Percentiles rank a stretch among this genome's conserved stretches.
Evolutionary conservation across 2,329 filamentous ascomycete species (phyloP).

Genomic region (Tolypocladium paradoxum): DNA sequence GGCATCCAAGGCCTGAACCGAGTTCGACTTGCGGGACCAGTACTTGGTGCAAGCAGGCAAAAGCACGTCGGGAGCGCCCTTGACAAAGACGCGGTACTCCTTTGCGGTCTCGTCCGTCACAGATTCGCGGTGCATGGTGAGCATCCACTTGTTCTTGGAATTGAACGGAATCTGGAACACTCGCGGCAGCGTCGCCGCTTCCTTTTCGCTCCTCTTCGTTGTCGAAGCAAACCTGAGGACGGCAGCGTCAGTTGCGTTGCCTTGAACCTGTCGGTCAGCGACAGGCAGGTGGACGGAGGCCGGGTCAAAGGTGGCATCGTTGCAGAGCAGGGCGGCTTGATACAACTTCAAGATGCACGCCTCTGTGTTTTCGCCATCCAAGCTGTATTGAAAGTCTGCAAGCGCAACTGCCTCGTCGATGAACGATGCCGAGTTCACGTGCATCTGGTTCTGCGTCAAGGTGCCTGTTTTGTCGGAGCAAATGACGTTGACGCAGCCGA

Average conservation of each 20-base stretch:
- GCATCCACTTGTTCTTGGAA: conserved; percentile 39
- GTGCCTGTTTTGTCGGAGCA: conserved; percentile 33
- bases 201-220: conserved; percentile 8
- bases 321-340: conserved; percentile 25
- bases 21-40: conserved; percentile 20
- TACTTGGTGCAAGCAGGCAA: conserved; percentile 23
- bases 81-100: conserved; percentile 34
- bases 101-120: conserved; percentile 12
- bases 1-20: conserved; percentile 22
- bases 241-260: conserved; percentile 32
- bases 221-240: conserved; percentile 27
- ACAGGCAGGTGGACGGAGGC: conserved; percentile 23
- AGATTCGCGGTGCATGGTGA: conserved; percentile 23
- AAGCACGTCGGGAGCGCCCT: conserved; percentile 44
- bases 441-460: conserved; percentile 33
- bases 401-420: conserved; percentile 20
- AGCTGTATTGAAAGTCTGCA: conserved; percentile 12
- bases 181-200: conserved; percentile 10
- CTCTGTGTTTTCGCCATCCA: conserved; percentile 7
- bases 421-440: conserved; percentile 26
- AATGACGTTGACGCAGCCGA: conserved; percentile 32
- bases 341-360: conserved; percentile 12
- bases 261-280: conserved; percentile 22
- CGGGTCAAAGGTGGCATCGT: conserved; percentile 31
- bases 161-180: conserved; percentile 36